Percentiles rank a stretch among this genome's conserved stretches.
phyloP scores from a whole-genome alignment of 176 grass and related monocot species.

The Puya raimondii region DNA sequence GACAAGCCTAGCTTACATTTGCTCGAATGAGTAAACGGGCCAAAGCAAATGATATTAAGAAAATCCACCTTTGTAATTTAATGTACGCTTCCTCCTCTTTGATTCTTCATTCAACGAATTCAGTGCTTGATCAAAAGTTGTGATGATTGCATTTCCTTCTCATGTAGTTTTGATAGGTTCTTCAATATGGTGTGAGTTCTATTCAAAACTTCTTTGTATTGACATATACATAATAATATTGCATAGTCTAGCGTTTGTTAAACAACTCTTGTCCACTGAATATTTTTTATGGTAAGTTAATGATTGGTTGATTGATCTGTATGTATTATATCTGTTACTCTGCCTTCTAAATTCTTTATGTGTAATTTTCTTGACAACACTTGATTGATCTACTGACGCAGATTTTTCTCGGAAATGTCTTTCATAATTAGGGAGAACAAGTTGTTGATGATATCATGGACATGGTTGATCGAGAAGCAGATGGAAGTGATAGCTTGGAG shows the following conservation, averaged over 20 bases:
- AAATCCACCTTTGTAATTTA: neutral
- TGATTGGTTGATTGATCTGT: neutral
- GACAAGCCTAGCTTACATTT: neutral
- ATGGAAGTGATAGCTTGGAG: conserved; percentile 98
- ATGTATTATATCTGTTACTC: neutral
- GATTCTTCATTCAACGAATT: neutral
- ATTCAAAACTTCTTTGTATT: neutral
- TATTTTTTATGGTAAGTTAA: neutral
- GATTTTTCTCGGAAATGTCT: conserved; percentile 2
- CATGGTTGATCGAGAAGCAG: conserved; percentile 97
- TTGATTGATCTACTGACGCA: too few relatives aligned
- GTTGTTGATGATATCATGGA: conserved; percentile 99
- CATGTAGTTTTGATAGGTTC: neutral
- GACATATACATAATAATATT: neutral
- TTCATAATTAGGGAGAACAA: conserved; percentile 64
- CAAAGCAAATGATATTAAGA: neutral
- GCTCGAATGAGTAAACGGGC: neutral
- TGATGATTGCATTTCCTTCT: neutral
- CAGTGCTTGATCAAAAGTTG: neutral
- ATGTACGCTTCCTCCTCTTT: neutral
- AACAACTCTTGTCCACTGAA: neutral
- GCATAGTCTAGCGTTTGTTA: neutral
- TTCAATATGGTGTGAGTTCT: neutral
- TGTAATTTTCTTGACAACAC: too few relatives aligned
- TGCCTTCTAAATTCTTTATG: neutral